Conservation (phyloP, 2,329 filamentous ascomycete species). For the Calycina herbarum region DNA sequence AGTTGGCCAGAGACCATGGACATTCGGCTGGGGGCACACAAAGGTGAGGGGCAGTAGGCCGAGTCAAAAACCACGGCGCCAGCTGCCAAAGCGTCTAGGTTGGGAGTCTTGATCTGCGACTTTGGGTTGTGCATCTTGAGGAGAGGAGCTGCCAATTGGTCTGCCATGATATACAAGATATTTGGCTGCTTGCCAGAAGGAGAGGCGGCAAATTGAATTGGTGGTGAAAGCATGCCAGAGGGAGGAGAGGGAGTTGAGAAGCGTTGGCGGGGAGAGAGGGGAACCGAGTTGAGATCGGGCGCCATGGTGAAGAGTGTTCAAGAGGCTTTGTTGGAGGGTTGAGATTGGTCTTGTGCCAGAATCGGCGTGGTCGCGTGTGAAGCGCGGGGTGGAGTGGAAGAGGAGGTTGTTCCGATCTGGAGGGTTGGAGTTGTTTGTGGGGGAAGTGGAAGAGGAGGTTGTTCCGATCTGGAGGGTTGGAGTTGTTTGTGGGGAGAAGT, state of each 20-base stretch:
- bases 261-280: conserved; percentile 49
- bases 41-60: conserved; percentile 89
- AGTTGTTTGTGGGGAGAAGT: background rate
- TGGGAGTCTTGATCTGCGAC: conserved; percentile 88
- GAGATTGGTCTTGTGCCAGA: conserved; percentile 3
- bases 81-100: conserved; percentile 80
- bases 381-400: background rate
- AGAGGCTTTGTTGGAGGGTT: background rate
- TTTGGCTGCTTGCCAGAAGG: conserved; percentile 55
- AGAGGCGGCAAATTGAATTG: conserved; percentile 10
- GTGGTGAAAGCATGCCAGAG: conserved; percentile 28
- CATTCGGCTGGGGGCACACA: conserved; percentile 91
- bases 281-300: conserved; percentile 73
- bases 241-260: conserved; percentile 27
- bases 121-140: conserved; percentile 89
- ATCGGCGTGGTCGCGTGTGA: background rate
- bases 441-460: background rate
- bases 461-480: background rate
- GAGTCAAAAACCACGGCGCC: conserved; percentile 88
- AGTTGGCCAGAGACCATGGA: conserved; percentile 91
- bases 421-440: background rate
- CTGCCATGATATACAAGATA: conserved; percentile 93
- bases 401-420: background rate
- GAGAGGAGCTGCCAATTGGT: conserved; percentile 87
- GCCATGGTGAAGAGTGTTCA: conserved; percentile 51